Evolutionary conservation across 192 early-diverging fungal genomes (phyloP).

Genomic region (Powellomyces hirtus): DNA sequence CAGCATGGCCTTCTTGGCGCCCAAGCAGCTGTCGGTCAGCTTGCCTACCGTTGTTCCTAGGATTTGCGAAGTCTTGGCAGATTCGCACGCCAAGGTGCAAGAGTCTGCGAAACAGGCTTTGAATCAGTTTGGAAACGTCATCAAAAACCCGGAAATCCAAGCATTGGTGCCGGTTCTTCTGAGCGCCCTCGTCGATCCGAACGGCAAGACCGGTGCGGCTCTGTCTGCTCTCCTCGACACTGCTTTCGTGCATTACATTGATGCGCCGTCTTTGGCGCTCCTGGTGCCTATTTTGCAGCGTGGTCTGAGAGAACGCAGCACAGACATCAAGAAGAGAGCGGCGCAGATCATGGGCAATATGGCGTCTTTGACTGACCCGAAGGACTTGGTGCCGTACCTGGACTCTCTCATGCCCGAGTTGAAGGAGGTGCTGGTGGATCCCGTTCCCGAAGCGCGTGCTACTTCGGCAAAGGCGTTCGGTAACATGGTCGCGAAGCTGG

Average conservation of each 20-base stretch:
- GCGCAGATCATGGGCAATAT: slow-evolving; percentile 99
- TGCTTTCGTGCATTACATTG: slow-evolving; percentile 98
- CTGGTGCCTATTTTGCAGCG: slow-evolving; percentile 93
- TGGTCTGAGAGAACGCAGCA: slow-evolving; percentile 83
- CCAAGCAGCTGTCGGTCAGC: slow-evolving; percentile 87
- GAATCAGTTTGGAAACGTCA: slow-evolving; percentile 88
- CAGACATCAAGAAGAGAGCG: slow-evolving; percentile 90
- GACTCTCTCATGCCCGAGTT: slow-evolving; percentile 77
- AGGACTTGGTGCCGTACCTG: slow-evolving; percentile 91
- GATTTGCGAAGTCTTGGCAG: slow-evolving; percentile 86
- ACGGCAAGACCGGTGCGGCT: slow-evolving; percentile 77
- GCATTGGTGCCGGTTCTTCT: slow-evolving; percentile 82
- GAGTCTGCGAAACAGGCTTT: slow-evolving; percentile 82
- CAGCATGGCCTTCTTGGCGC: slow-evolving; percentile 93
- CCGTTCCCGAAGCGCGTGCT: slow-evolving; percentile 93
- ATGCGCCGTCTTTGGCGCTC: slow-evolving; percentile 91
- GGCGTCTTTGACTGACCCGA: slow-evolving; percentile 89
- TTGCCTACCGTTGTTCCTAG: slow-evolving; percentile 90
- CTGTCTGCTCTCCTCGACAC: slow-evolving; percentile 85
- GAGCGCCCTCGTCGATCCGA: slow-evolving; percentile 84
- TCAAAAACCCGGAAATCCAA: slow-evolving; percentile 98
- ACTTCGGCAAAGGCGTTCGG: slow-evolving; percentile 93
- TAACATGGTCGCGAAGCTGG: slow-evolving; percentile 85
- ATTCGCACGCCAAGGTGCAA: slow-evolving; percentile 90
- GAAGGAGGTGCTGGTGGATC: slow-evolving; percentile 89